These are phyloP conservation scores for Hemerocallis citrina DNA, from an alignment of 106 monocot species.

Conservation along the genomic window DNA sequence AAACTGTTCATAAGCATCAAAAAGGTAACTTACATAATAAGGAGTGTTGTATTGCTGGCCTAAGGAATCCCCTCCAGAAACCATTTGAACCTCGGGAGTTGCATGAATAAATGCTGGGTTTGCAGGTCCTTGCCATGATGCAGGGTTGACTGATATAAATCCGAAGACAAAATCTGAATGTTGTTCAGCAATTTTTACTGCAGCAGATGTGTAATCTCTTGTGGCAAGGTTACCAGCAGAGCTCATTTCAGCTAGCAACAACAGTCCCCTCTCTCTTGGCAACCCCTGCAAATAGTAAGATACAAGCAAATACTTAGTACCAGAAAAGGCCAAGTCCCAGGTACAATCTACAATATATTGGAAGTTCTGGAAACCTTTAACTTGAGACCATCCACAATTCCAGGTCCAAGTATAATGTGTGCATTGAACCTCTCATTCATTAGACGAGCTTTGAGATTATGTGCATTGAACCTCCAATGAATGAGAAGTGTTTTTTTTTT, in stretches of 20 bases:
- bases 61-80: conserved; percentile 81
- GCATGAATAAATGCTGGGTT: conserved; percentile 84
- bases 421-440: too few species aligned
- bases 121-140: conserved; percentile 68
- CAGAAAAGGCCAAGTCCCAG: neutral
- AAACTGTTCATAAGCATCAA: too few species aligned
- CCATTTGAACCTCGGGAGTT: conserved; percentile 96
- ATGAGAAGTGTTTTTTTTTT: too few species aligned
- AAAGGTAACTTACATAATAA: conserved; percentile 60
- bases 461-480: too few species aligned
- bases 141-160: conserved; percentile 96
- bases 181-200: conserved; percentile 88
- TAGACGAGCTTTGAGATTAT: too few species aligned
- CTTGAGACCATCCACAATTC: conserved; percentile 94
- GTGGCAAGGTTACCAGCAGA: conserved; percentile 92
- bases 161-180: conserved; percentile 98
- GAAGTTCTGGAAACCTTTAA: conserved; percentile 53
- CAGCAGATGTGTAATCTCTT: conserved; percentile 92
- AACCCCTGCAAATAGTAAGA: conserved; percentile 54
- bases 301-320: too few species aligned
- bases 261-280: conserved; percentile 61
- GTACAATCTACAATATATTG: neutral
- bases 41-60: conserved; percentile 99
- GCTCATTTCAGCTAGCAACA: conserved; percentile 97
- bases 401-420: conserved; percentile 92